These are phyloP conservation scores for Suhomyces anneliseae DNA, from an alignment of 1,139 yeast species.

Conservation along the genomic window DNA sequence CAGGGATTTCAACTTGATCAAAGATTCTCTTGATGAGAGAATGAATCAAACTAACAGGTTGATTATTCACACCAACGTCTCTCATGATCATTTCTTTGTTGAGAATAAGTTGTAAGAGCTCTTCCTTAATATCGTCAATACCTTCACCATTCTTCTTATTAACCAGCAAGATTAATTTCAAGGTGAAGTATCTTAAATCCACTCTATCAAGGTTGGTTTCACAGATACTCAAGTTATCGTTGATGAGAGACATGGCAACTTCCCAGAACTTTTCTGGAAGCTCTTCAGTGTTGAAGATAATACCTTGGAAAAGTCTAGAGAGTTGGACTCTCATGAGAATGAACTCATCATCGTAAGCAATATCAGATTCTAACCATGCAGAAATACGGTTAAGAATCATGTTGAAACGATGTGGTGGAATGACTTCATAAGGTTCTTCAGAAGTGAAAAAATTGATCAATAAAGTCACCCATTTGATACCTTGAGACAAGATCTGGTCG, in stretches of 20 bases:
- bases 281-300: conserved; percentile 15
- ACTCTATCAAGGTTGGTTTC: conserved; percentile 37
- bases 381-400: conserved; percentile 57
- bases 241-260: conserved; percentile 39
- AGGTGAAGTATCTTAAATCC: conserved; percentile 48
- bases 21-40: conserved; percentile 35
- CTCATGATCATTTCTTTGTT: conserved; percentile 23
- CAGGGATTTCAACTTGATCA: conserved; percentile 15
- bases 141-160: conserved; percentile 19
- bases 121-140: conserved; percentile 26
- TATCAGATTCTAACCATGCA: conserved; percentile 61
- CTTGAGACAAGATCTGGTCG: conserved; percentile 38
- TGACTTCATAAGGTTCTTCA: conserved; percentile 34
- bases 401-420: conserved; percentile 59
- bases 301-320: conserved; percentile 44
- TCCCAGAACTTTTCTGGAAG: conserved; percentile 37
- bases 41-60: conserved; percentile 34
- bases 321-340: conserved; percentile 51
- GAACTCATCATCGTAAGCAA: conserved; percentile 59
- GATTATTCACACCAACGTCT: conserved; percentile 22
- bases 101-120: conserved; percentile 39
- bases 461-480: conserved; percentile 50
- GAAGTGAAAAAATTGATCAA: conserved; percentile 47
- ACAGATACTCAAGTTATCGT: conserved; percentile 53
- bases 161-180: conserved; percentile 42